Percentiles rank a stretch among this genome's conserved stretches.
Conservation (phyloP, 768 basidiomycete species). For the Russula dissimulans region DNA sequence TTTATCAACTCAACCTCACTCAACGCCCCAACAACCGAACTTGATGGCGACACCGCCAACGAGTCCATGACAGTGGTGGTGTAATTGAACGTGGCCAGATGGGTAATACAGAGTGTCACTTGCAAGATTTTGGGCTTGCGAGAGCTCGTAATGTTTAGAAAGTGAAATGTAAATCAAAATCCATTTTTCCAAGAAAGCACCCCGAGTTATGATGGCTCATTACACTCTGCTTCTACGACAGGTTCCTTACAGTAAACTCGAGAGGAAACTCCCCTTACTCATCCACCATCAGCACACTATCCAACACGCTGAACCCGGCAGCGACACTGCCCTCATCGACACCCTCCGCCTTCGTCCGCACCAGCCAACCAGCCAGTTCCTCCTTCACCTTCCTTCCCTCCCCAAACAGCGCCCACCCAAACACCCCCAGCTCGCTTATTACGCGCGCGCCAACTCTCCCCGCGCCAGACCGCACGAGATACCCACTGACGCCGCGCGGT, state of each 20-base stretch:
- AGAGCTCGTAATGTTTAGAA: too few relatives aligned
- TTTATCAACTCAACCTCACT: too few relatives aligned
- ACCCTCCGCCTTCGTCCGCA: constrained; percentile 84
- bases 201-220: too few relatives aligned
- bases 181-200: too few relatives aligned
- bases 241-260: too few relatives aligned
- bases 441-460: constrained; percentile 47
- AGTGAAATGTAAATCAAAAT: too few relatives aligned
- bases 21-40: too few relatives aligned
- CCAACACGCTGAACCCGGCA: constrained; percentile 41
- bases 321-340: constrained; percentile 84
- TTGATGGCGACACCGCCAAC: too few relatives aligned
- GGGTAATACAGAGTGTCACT: too few relatives aligned
- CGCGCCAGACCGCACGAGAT: constrained; percentile 65
- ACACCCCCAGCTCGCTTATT: constrained; percentile 86
- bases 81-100: too few relatives aligned
- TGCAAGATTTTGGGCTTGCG: too few relatives aligned
- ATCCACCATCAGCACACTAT: constrained; percentile 34
- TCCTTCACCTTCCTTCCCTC: constrained; percentile 39
- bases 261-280: not conserved
- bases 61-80: too few relatives aligned
- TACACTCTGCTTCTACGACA: not conserved
- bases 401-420: constrained; percentile 80
- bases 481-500: constrained; percentile 56
- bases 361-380: constrained; percentile 69